Evolutionary conservation across 176 grass and related monocot genomes (phyloP), one percentile per base, ranked within the genome.

Genomic region (Oryza meridionalis): DNA sequence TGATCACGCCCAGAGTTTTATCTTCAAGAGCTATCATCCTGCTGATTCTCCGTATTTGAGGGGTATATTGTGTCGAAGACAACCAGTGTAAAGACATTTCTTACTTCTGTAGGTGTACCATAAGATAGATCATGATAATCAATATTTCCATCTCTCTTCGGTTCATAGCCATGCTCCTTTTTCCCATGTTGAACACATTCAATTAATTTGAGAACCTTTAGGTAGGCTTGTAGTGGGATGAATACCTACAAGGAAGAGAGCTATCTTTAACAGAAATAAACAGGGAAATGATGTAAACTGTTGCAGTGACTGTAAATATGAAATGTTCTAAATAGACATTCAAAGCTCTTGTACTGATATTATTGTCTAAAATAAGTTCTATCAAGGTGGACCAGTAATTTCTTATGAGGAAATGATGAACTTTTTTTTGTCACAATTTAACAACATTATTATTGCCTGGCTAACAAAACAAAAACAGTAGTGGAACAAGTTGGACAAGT

Each of bases 31-130:
- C 76, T 77, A 2, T 17, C 21, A 13, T 61, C 58, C 72, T 87
- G 55, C 77, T 85, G 38, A 15, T 76, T 67, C 63, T 91, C 93
- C 63, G 53, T 21, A 59, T 90, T 65, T 33, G 85, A 65, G 42
- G 97, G 93, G 42, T 89, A 99, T 66, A 94, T 87, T 7, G 97
- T 96, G 83, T 99, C 91, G 21, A 99, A 99, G 71, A 99, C 81
- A 2, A 92, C 91, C 67, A 94, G 69, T 10, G 97, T 89, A 63
- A 96, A 88, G n/a, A 96, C 88, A 67, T 96, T 91, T 86, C 88
- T 81, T 80, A 94, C 70, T 89, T 99, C 97, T 63, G 85, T 67
- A 46, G 87, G 71, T 67, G 77, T 64, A 69, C 97, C 93, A 65
- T 90, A 12, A 46, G 72, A 82, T 27, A 94, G 82, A 47, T 78